Base-by-base conservation (phyloP, 495 filamentous ascomycete genomes). In the Penicillium herquei region DNA sequence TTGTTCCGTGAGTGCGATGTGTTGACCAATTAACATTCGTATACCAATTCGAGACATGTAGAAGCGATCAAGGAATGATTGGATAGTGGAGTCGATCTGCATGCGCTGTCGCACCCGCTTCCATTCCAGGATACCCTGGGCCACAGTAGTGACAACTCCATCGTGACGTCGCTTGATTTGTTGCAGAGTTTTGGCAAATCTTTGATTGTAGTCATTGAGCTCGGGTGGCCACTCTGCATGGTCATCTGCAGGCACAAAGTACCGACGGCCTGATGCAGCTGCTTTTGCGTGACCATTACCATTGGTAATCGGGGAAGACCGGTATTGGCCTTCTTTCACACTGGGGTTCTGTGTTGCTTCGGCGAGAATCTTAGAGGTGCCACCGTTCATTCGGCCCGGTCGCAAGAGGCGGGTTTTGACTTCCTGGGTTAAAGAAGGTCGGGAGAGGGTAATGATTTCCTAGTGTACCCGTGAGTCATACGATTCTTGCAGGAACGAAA, bases 1-100 rank as follows among this genome's bases (percentile, higher is more conserved):
- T 77, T 96, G 91, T 65, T 97, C 92, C 16, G 92, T 96, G 50
- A 98, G 79, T 55, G 94, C 95, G 54, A 98, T 94, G 72, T 98
- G 94, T 70, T 98, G 94, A 32, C 94, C 94, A 51, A 98, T 96
- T 12, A 98, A 83, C 94, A 98, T 98, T 57, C 94, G 90, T 51
- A 98, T 98, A 58, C 94, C 94, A 58, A 98, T 98, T n/a, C 94
- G 91, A 34, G 91, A 96, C 94, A 98, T 98, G 78, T 98, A 98
- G 69, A 98, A 98, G 48, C 94, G 89, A 74, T 98, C 94, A 52
- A 98, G 85, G 75, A 98, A 98, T 48, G 87, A 84, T 68, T 98
- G 94, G 48, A 98, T 96, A 51, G 91, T 94, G 52, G 90, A 86
- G 74, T 98, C 94, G 66, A 98, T 98, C 68, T 98, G 95, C 88